Base-by-base conservation (phyloP, 345 rosid species). In the Corchorus capsularis region DNA sequence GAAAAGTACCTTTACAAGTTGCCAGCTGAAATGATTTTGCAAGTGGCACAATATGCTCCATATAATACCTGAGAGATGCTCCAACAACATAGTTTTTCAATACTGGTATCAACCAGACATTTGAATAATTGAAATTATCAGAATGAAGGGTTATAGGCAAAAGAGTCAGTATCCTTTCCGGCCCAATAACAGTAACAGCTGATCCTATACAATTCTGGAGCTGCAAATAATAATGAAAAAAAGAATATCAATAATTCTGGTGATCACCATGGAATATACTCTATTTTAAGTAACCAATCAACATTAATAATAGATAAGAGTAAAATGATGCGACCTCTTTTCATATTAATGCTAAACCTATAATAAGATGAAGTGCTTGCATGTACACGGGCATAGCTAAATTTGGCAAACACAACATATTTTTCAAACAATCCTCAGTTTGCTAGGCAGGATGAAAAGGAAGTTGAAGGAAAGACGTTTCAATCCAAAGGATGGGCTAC, bases 41-140 rank as follows among this genome's bases (percentile, higher is more conserved):
- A 72, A 93, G 99, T 70, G 99, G 94, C 77, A 92, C 93, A 63
- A 96, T 86, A 84, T 89, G 82, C 69, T 92, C 94, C 83, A 90
- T 81, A 78, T 92, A 96, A 86, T 83, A 93, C 64, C 79, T 85
- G 47, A 96, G 85, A 19, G 98, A 89, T 84, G 94, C 89, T 71
- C 94, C 93, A 82, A 84, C 82, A 45, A 85, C 83, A 80, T 89
- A 75, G 63, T 73, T 84, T 75, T 86, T 93, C 74, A 96, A 81
- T 79, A 96, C 86, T 54, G 98, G 93, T 63, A 93, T 81, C 90
- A 96, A 74, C 99, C 98, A 96, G 70, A 75, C 70, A 59, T 92
- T 96, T 66, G 87, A 82, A 81, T 87, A 91, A 50, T 77, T 82
- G 54, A 85, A 88, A 77, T 83, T 85, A 54, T 89, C 86, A 4